Evolutionary conservation across 345 rosid genomes (phyloP).

Genomic region (Carallia brachiata): DNA sequence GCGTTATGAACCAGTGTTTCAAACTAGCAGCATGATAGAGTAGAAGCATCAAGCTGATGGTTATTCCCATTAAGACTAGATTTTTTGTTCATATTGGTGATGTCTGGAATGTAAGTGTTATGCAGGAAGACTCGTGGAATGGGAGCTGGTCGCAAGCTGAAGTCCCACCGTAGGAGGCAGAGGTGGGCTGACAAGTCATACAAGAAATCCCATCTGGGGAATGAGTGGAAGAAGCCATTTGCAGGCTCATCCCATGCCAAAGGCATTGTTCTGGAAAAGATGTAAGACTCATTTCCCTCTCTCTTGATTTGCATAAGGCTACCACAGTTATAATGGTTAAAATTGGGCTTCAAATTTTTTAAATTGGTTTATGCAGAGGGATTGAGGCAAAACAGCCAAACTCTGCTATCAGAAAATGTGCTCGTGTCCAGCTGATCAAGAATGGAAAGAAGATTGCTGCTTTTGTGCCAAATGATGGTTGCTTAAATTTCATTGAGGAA

Average conservation of each 20-base stretch:
- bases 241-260: conserved; percentile 72
- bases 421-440: conserved; percentile 89
- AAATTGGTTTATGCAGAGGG: conserved; percentile 55
- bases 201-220: conserved; percentile 83
- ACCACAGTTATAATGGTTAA: not conserved
- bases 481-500: conserved; percentile 92
- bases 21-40: too few species aligned
- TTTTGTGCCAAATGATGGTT: conserved; percentile 93
- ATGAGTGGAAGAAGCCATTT: conserved; percentile 88
- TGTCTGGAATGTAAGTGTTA: not conserved
- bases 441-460: conserved; percentile 97
- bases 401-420: conserved; percentile 96
- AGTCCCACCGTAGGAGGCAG: conserved; percentile 66
- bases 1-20: too few species aligned
- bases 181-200: conserved; percentile 94
- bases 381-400: conserved; percentile 98
- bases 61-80: too few species aligned
- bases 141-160: conserved; percentile 87
- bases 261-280: conserved; percentile 70
- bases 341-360: not conserved
- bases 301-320: not conserved
- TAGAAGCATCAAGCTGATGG: too few species aligned
- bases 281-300: conserved; percentile 25
- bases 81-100: not conserved
- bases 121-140: conserved; percentile 66